Evolutionary conservation across 2,329 filamentous ascomycete species (phyloP).

Genomic region (Fusarium longipes): DNA sequence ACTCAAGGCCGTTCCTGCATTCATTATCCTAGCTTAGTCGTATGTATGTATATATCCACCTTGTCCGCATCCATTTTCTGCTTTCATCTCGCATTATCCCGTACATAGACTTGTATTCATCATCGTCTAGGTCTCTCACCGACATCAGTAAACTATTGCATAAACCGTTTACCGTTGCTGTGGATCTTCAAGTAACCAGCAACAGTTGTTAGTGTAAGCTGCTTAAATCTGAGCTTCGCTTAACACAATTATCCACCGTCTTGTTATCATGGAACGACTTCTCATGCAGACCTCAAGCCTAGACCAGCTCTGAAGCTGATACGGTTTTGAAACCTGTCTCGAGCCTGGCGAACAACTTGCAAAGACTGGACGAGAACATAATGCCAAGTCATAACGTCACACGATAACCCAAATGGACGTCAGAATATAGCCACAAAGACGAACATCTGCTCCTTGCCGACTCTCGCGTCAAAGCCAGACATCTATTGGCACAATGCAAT

Average conservation of each 20-base stretch:
- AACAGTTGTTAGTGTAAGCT: constrained; percentile 1
- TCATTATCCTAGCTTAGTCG: background rate
- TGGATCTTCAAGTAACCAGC: constrained; percentile 5
- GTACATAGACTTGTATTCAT: background rate
- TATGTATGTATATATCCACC: constrained; percentile 11
- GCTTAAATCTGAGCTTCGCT: constrained; percentile 27
- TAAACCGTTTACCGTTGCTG: background rate
- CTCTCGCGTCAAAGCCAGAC: constrained; percentile 3
- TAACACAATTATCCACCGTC: constrained; percentile 17
- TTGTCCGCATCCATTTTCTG: constrained; percentile 10
- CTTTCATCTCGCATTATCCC: background rate
- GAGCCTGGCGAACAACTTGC: background rate
- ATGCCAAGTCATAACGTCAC: background rate
- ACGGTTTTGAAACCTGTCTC: background rate
- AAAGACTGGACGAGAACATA: background rate
- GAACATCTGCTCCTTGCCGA: constrained; percentile 1
- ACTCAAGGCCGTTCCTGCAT: background rate
- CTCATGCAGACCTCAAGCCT: constrained; percentile 17
- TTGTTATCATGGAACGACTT: constrained; percentile 22
- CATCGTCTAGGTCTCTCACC: constrained; percentile 18
- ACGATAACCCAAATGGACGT: background rate
- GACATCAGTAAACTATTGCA: constrained; percentile 23
- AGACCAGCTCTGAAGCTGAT: constrained; percentile 5
- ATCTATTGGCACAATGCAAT: background rate
- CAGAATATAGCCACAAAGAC: background rate